Evolutionary conservation across 768 basidiomycete genomes (phyloP).

Genomic region (Galerina sulciceps): DNA sequence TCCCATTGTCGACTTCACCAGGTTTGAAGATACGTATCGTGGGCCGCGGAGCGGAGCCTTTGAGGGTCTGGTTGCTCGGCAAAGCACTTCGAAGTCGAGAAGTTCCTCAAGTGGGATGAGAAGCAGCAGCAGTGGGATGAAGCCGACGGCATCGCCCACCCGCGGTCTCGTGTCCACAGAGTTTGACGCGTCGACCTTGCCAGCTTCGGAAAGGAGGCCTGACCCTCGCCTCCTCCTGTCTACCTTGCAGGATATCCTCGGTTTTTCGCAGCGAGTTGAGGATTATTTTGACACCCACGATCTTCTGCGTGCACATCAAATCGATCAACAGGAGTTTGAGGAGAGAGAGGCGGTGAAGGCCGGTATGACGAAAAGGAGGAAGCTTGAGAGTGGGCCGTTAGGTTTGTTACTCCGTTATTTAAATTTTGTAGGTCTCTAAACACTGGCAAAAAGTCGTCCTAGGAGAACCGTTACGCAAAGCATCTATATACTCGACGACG

Average conservation of each 20-base stretch:
- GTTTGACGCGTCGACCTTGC: neutral
- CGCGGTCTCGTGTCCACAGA: neutral
- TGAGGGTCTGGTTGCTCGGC: conserved; percentile 15
- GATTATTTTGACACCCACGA: conserved; percentile 22
- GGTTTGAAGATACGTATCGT: conserved; percentile 28
- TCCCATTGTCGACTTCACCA: conserved; percentile 29
- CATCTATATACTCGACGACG: conserved; percentile 37
- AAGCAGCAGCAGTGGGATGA: conserved; percentile 4
- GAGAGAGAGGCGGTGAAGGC: conserved; percentile 16
- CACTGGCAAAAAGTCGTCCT: conserved; percentile 31
- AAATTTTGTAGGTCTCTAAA: neutral
- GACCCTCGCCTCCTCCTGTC: conserved; percentile 24
- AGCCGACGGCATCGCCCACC: neutral
- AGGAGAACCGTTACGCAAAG: conserved; percentile 37
- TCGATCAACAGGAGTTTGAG: conserved; percentile 25
- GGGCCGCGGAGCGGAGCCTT: conserved; percentile 19
- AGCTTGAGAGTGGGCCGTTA: conserved; percentile 8
- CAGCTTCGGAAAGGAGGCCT: conserved; percentile 22
- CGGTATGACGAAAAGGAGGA: conserved; percentile 1
- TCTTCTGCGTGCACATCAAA: conserved; percentile 23
- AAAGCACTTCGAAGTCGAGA: conserved; percentile 1
- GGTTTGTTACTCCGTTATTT: neutral
- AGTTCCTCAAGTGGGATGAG: neutral
- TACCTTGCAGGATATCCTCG: conserved; percentile 18
- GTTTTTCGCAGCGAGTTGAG: neutral